phyloP scores from a whole-genome alignment of 768 basidiomycete species.

The Trametes gibbosa region DNA sequence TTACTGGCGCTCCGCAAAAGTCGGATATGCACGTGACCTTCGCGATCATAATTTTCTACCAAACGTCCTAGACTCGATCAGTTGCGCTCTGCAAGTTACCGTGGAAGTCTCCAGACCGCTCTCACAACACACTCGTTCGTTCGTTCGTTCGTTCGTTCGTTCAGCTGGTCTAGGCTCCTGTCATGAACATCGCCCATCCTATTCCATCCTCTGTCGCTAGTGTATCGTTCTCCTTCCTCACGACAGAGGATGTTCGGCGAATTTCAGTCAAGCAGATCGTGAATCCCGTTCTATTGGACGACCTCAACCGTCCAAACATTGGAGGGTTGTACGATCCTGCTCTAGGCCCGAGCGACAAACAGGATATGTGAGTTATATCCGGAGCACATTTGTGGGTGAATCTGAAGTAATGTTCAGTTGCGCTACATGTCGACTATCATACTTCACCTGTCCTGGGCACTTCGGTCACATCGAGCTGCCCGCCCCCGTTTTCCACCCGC shows the following conservation, averaged over 20 bases:
- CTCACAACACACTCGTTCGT: neutral
- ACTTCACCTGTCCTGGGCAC: slow-evolving; percentile 96
- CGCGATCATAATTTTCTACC: slow-evolving; percentile 20
- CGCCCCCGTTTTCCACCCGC: slow-evolving; percentile 91
- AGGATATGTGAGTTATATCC: slow-evolving; percentile 75
- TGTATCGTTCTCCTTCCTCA: slow-evolving; percentile 91
- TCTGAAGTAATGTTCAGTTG: slow-evolving; percentile 54
- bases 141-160: neutral
- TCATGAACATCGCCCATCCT: slow-evolving; percentile 89
- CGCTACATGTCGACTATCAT: slow-evolving; percentile 87
- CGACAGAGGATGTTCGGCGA: slow-evolving; percentile 80
- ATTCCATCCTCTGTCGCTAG: slow-evolving; percentile 82
- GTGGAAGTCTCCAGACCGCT: neutral
- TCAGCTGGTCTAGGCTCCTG: neutral
- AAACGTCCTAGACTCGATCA: neutral
- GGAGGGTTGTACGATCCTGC: slow-evolving; percentile 96
- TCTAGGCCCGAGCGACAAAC: slow-evolving; percentile 83
- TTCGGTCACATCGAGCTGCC: slow-evolving; percentile 98
- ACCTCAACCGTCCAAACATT: slow-evolving; percentile 85
- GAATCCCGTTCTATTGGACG: slow-evolving; percentile 90
- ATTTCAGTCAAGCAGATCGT: slow-evolving; percentile 98
- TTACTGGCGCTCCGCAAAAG: slow-evolving; percentile 3
- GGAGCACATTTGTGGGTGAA: neutral
- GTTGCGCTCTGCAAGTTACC: neutral
- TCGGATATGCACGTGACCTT: neutral